phyloP scores from a whole-genome alignment of 345 rosid genomes.

The Erysimum cheiranthoides region DNA sequence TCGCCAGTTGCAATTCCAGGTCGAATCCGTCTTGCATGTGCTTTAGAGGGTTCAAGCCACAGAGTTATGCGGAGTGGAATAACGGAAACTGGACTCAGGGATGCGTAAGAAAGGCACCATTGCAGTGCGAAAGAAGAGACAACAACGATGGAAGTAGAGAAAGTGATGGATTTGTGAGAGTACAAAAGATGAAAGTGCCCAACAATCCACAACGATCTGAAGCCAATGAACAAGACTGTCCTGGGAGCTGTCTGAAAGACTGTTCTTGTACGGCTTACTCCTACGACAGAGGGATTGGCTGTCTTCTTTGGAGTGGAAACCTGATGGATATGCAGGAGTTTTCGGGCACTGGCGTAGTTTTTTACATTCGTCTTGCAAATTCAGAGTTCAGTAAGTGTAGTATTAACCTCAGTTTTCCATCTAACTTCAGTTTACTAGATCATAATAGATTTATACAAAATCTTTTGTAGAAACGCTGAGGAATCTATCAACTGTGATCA shows the following conservation, averaged over 20 bases:
- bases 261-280: constrained; percentile 61
- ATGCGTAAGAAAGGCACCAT: constrained; percentile 44
- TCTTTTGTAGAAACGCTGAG: constrained; percentile 8
- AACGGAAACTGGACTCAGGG: constrained; percentile 57
- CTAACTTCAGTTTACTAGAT: not conserved
- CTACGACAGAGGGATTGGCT: constrained; percentile 45
- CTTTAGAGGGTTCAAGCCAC: constrained; percentile 58
- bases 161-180: constrained; percentile 52
- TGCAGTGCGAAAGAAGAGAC: constrained; percentile 45
- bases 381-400: constrained; percentile 50
- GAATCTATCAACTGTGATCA: constrained; percentile 17
- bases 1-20: constrained; percentile 48
- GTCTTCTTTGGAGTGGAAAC: constrained; percentile 54
- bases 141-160: constrained; percentile 30
- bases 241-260: constrained; percentile 48
- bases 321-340: constrained; percentile 50
- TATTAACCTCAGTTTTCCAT: too few species aligned
- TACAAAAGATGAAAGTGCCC: constrained; percentile 51
- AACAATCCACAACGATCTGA: constrained; percentile 43
- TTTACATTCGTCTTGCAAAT: constrained; percentile 46
- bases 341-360: constrained; percentile 36
- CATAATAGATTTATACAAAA: not conserved
- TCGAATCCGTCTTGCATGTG: constrained; percentile 55
- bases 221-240: constrained; percentile 44
- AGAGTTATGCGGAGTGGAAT: constrained; percentile 45